These are phyloP conservation scores for Termitomyces sp. DNA, from an alignment of 768 basidiomycete species.

Conservation along the genomic window DNA sequence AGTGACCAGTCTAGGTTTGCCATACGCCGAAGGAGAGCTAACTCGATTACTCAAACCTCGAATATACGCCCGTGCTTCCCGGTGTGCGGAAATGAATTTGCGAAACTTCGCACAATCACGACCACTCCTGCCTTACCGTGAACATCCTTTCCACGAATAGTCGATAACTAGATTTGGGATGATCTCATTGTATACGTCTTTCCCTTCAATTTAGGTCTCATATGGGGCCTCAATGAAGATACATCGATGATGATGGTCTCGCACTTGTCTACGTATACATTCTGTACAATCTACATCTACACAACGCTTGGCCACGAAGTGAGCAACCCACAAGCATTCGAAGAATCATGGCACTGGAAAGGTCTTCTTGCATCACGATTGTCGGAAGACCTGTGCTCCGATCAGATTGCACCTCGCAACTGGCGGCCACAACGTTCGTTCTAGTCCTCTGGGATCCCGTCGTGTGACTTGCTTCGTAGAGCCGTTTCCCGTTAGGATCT, in stretches of 20 bases:
- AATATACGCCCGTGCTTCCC: not conserved
- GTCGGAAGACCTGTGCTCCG: constrained; percentile 62
- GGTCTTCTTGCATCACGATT: constrained; percentile 44
- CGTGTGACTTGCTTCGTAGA: constrained; percentile 27
- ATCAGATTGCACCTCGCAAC: constrained; percentile 87
- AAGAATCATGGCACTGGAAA: constrained; percentile 54
- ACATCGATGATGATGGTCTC: constrained; percentile 44
- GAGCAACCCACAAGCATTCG: constrained; percentile 90
- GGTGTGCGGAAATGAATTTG: not conserved
- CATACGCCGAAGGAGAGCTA: not conserved
- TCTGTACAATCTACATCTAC: not conserved
- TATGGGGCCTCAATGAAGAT: constrained; percentile 56
- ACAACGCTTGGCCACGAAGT: constrained; percentile 79
- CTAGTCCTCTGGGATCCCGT: not conserved
- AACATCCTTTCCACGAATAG: constrained; percentile 60
- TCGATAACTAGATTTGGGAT: constrained; percentile 98
- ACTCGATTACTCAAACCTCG: not conserved
- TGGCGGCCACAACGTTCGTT: constrained; percentile 78
- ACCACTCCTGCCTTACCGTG: constrained; percentile 24
- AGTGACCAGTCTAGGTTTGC: not conserved
- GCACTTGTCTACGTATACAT: constrained; percentile 57
- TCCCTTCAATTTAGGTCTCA: not conserved
- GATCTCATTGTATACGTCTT: constrained; percentile 82
- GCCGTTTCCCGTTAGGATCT: constrained; percentile 73
- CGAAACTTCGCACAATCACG: constrained; percentile 21